Percentiles rank a stretch among this genome's conserved stretches.
phyloP scores from a whole-genome alignment of 805 yeast species.

The Saccharomyces mikatae region DNA sequence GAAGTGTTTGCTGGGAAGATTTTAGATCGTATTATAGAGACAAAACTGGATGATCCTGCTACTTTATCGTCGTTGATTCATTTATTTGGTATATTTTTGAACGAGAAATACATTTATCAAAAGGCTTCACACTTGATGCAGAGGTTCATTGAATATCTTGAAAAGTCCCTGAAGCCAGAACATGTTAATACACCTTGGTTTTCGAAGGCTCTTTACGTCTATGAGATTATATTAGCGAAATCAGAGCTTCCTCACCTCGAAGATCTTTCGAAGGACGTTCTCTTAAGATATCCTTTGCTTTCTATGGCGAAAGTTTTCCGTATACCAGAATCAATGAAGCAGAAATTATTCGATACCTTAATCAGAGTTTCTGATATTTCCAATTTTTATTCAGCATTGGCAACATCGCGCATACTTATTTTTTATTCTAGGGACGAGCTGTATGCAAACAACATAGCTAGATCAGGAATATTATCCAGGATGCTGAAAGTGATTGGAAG shows the following conservation, averaged over 20 bases:
- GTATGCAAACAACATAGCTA: slow-evolving; percentile 35
- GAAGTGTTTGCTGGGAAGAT: slow-evolving; percentile 32
- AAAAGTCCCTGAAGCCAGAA: slow-evolving; percentile 32
- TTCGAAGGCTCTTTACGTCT: slow-evolving; percentile 45
- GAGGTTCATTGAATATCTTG: slow-evolving; percentile 33
- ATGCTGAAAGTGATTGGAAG: slow-evolving; percentile 40
- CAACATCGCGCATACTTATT: slow-evolving; percentile 47
- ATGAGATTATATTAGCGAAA: slow-evolving; percentile 47
- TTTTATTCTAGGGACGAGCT: slow-evolving; percentile 42
- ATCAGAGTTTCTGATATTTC: slow-evolving; percentile 35
- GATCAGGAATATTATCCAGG: slow-evolving; percentile 40
- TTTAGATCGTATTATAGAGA: slow-evolving; percentile 33
- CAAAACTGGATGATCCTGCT: slow-evolving; percentile 25
- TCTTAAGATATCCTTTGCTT: slow-evolving; percentile 11
- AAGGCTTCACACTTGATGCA: slow-evolving; percentile 30
- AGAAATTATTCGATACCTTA: slow-evolving; percentile 38
- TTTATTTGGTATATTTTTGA: slow-evolving; percentile 37
- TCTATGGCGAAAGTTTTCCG: slow-evolving; percentile 17
- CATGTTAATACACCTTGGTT: slow-evolving; percentile 46
- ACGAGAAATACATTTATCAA: slow-evolving; percentile 33
- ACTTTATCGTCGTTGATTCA: slow-evolving; percentile 36
- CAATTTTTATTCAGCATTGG: slow-evolving; percentile 41
- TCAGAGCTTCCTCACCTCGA: slow-evolving; percentile 43
- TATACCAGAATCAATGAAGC: slow-evolving; percentile 17
- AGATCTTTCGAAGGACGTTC: slow-evolving; percentile 21